Evolutionary conservation across 805 yeast genomes (phyloP), one percentile per base, ranked within the genome.

Genomic region (Barnettozyma sucrosica): DNA sequence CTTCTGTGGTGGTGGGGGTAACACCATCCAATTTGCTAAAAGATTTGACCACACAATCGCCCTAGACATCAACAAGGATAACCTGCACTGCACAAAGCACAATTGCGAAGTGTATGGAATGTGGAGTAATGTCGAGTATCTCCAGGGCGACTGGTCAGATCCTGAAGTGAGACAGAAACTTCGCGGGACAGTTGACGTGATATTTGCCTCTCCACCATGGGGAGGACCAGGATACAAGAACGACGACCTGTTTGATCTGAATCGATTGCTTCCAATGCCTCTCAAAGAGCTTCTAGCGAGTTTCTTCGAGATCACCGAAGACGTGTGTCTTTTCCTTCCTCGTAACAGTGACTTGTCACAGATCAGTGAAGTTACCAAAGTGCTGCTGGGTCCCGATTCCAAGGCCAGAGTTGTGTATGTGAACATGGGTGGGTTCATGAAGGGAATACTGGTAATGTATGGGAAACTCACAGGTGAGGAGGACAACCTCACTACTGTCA

Each of bases 1-100:
- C 2, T 86, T 87, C 56, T 81, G 92, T 53, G 96, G 96, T 0
- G 96, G 89, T 1, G 96, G 95, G 1, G 96, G 96, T 0, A 88
- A 88, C 58, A 68, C 85, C 1, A 83, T 87, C 20, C 95, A 87
- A 55, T 77, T 89, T 62, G 86, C 90, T 42, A 57, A 69, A 46
- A 52, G 60, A 30, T 85, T 86, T 63, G 73, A 75, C 1, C 55
- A 58, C 23, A 83, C 80, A 1, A 75, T 79, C 32, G 89, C 85
- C 2, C 64, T 86, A 1, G 96, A 88, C 57, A 68, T 68, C 36
- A 80, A 80, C 46, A 66, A 72, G 30, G 74, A 72, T 23, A 84
- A 85, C 59, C 62, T 85, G n/a, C 68, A 73, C 47, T 85, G 95
- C 59, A 77, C 90, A 0, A 65, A 66, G 28, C 77, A 80, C 56